Conservation (phyloP, 2,329 filamentous ascomycete genomes). For the Venturia oleaginea region DNA sequence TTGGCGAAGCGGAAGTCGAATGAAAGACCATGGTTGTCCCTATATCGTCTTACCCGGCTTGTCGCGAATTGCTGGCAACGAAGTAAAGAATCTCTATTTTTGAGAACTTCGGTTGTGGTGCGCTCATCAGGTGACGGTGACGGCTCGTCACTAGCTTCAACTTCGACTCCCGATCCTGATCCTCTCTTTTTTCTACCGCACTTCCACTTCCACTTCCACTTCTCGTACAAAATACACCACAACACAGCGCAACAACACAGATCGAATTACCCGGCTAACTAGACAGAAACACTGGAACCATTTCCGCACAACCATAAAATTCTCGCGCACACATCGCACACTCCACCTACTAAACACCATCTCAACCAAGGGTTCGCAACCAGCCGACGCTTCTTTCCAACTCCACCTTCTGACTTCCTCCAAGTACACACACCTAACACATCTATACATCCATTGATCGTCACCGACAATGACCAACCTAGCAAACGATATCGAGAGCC, state of each 20-base stretch:
- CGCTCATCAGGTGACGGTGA: not conserved
- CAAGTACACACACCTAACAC: slow-evolving; percentile 5
- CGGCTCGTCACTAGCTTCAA: not conserved
- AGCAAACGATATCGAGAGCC: not conserved
- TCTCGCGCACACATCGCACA: not conserved
- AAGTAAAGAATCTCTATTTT: too few relatives aligned
- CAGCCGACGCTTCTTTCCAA: not conserved
- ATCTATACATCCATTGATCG: not conserved
- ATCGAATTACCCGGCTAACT: not conserved
- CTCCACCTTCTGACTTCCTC: not conserved
- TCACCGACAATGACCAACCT: slow-evolving; percentile 6
- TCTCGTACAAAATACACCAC: not conserved
- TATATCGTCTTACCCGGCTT: too few relatives aligned
- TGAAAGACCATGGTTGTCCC: too few relatives aligned
- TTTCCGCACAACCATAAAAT: not conserved
- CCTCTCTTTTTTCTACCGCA: not conserved
- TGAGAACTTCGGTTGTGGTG: not conserved
- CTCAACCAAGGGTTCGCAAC: slow-evolving; percentile 4
- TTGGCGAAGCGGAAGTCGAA: too few relatives aligned
- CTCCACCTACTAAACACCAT: not conserved
- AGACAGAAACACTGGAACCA: not conserved
- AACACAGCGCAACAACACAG: not conserved
- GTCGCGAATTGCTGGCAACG: too few relatives aligned
- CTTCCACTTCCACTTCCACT: not conserved
- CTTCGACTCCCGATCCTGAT: not conserved